Conservation (phyloP, 805 yeast genomes). For the Zygotorulaspora danielsina region DNA sequence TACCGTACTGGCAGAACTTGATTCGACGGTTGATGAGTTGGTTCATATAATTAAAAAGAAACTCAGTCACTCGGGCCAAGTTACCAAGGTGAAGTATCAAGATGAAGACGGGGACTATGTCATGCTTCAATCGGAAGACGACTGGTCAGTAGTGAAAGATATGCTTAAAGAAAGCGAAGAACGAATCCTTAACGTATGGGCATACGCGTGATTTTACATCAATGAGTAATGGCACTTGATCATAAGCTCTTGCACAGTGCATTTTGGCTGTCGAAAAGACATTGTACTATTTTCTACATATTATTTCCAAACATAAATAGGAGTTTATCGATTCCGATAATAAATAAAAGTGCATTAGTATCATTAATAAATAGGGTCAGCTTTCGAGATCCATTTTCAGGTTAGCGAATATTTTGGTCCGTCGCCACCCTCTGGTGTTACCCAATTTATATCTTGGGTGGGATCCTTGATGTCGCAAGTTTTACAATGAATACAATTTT, state of each 20-base stretch:
- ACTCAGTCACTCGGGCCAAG: constrained; percentile 48
- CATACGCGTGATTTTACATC: constrained; percentile 33
- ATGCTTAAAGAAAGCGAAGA: constrained; percentile 51
- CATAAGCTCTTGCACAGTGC: no score
- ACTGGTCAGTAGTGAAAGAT: constrained; percentile 81
- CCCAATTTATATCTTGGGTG: constrained; percentile 89
- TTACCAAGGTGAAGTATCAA: constrained; percentile 62
- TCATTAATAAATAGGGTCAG: background rate
- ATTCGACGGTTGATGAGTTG: constrained; percentile 49
- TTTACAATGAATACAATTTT: constrained; percentile 97
- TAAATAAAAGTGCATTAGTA: background rate
- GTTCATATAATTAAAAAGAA: constrained; percentile 55
- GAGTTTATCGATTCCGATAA: background rate
- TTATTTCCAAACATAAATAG: constrained; percentile 1
- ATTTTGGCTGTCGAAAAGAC: no score
- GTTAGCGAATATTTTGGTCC: constrained; percentile 95
- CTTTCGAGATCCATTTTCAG: constrained; percentile 22
- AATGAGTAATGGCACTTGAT: no score
- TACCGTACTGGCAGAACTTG: constrained; percentile 57
- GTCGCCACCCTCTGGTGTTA: constrained; percentile 98
- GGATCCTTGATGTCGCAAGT: constrained; percentile 98
- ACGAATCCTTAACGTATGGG: constrained; percentile 44
- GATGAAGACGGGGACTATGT: constrained; percentile 97
- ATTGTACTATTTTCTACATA: constrained; percentile 1
- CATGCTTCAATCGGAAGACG: constrained; percentile 78